Percentiles rank a stretch among this genome's conserved stretches.
These are phyloP conservation scores for Termitomyces sp. DNA, from an alignment of 768 basidiomycete genomes.

Conservation along the genomic window DNA sequence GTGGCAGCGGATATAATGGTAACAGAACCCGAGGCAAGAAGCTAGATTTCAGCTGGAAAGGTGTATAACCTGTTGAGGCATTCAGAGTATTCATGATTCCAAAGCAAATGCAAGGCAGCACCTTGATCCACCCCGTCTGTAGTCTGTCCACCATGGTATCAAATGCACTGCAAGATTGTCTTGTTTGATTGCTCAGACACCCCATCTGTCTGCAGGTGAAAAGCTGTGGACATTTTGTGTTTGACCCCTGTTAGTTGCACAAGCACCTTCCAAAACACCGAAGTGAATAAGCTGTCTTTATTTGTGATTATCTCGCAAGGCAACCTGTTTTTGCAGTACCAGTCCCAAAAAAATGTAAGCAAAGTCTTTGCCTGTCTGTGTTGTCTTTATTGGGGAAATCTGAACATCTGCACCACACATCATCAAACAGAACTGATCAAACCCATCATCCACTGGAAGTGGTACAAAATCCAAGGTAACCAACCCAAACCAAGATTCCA, in stretches of 20 bases:
- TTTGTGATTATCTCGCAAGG: constrained; percentile 15
- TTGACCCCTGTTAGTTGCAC: constrained; percentile 16
- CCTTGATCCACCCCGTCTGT: constrained; percentile 20
- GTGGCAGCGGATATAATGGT: constrained; percentile 7
- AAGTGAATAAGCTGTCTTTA: constrained; percentile 24
- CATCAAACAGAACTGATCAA: not conserved
- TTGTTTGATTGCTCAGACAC: constrained; percentile 25
- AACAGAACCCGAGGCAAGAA: not conserved
- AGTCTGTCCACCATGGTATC: not conserved
- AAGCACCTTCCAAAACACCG: constrained; percentile 25
- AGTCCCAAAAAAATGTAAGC: constrained; percentile 24
- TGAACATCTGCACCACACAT: constrained; percentile 17
- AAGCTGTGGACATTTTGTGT: constrained; percentile 29
- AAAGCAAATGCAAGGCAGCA: constrained; percentile 22
- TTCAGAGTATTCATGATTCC: constrained; percentile 29
- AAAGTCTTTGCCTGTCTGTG: constrained; percentile 14
- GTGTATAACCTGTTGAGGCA: constrained; percentile 21
- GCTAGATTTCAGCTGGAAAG: constrained; percentile 21
- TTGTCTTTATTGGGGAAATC: constrained; percentile 6
- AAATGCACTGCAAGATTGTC: constrained; percentile 13
- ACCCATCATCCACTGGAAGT: not conserved
- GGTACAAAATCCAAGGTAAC: not conserved
- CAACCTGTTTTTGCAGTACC: constrained; percentile 33
- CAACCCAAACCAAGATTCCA: not conserved
- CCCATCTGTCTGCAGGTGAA: constrained; percentile 34